phyloP scores from a whole-genome alignment of 2,329 filamentous ascomycete genomes.

The Herpotrichia juniperi region DNA sequence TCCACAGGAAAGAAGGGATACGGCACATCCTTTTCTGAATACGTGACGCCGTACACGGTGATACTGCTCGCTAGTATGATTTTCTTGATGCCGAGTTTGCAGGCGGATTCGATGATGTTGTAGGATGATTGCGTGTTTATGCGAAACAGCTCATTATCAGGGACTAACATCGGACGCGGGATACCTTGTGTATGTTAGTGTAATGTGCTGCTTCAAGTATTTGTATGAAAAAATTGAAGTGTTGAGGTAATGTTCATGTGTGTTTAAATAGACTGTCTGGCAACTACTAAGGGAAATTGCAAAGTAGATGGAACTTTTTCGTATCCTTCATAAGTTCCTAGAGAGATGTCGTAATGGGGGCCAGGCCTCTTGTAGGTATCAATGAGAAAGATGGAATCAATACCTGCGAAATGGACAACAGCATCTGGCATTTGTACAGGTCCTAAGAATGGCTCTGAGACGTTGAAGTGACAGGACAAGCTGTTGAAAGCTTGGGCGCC shows the following conservation, averaged over 20 bases:
- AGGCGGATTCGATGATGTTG: slow-evolving; percentile 67
- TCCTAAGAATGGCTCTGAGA: slow-evolving; percentile 49
- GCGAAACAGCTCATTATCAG: slow-evolving; percentile 64
- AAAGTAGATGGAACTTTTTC: too few relatives aligned
- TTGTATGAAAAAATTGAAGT: not conserved
- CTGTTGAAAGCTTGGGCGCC: slow-evolving; percentile 62
- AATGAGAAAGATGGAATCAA: too few relatives aligned
- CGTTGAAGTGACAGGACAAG: slow-evolving; percentile 60
- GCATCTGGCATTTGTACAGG: slow-evolving; percentile 56
- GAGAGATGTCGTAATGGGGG: too few relatives aligned
- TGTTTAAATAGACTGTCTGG: too few relatives aligned
- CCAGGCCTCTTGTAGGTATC: too few relatives aligned
- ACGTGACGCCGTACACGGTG: slow-evolving; percentile 65
- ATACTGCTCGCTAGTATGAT: slow-evolving; percentile 64
- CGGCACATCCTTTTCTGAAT: slow-evolving; percentile 61
- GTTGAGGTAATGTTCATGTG: too few relatives aligned
- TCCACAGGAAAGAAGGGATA: slow-evolving; percentile 64
- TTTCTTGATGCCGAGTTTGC: slow-evolving; percentile 65
- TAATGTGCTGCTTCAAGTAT: not conserved
- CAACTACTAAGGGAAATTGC: too few relatives aligned
- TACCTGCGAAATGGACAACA: slow-evolving; percentile 65
- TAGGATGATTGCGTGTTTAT: slow-evolving; percentile 48
- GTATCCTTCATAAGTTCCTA: too few relatives aligned
- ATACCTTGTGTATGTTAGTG: slow-evolving; percentile 21
- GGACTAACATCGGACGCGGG: slow-evolving; percentile 64